phyloP scores from a whole-genome alignment of 345 rosid species.

The Euclidium syriacum region DNA sequence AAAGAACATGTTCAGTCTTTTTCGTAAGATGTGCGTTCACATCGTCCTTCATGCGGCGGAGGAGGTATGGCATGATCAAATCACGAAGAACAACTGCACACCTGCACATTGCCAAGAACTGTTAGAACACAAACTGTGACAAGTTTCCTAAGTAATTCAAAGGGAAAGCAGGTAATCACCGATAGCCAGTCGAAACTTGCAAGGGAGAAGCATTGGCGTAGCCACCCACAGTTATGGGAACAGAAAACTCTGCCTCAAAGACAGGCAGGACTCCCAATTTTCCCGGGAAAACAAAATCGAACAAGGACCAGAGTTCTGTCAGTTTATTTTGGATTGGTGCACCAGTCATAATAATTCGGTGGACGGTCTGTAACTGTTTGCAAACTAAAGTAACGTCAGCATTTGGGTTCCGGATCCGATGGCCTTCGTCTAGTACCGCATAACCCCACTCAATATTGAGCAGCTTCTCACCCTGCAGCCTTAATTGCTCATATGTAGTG shows the following conservation, averaged over 20 bases:
- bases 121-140: conserved; percentile 9
- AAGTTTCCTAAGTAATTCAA: background rate
- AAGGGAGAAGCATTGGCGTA: conserved; percentile 97
- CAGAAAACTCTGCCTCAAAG: conserved; percentile 95
- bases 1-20: conserved; percentile 93
- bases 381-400: conserved; percentile 84
- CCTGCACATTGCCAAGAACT: conserved; percentile 37
- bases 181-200: conserved; percentile 96
- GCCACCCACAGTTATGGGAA: conserved; percentile 94
- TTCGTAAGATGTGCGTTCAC: conserved; percentile 84
- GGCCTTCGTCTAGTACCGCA: conserved; percentile 94
- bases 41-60: conserved; percentile 92
- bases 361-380: conserved; percentile 96
- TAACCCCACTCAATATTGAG: conserved; percentile 94
- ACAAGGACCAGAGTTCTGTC: conserved; percentile 88
- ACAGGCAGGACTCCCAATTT: conserved; percentile 94
- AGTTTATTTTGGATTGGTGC: conserved; percentile 97
- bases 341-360: conserved; percentile 93
- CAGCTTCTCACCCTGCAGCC: conserved; percentile 71
- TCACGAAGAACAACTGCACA: conserved; percentile 98
- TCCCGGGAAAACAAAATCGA: conserved; percentile 99
- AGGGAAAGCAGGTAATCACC: conserved; percentile 38
- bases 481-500: conserved; percentile 95
- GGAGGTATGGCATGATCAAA: conserved; percentile 96
- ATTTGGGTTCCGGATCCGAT: conserved; percentile 95